Evolutionary conservation across 257 asterid species (phyloP), one percentile per base, ranked within the genome.

Genomic region (Solanum sitiens): DNA sequence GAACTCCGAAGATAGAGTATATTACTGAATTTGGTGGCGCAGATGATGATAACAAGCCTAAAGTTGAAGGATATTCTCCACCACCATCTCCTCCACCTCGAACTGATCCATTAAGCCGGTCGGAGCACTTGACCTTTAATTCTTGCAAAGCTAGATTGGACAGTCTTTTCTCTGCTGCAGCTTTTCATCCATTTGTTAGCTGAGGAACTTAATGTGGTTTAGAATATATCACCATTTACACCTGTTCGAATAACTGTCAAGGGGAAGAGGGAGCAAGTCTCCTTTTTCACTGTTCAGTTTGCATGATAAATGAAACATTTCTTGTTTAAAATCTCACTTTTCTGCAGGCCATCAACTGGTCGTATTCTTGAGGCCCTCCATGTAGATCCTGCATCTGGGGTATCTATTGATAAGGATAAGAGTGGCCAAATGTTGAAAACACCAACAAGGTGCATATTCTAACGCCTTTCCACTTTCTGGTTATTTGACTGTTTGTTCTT

Each of bases 111-210:
- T 89, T 91, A 88, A 97, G 89, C 93, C 99, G 99, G 99, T 97
- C 98, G 99, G 99, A 97, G 99, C 95, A 93, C 98, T 95, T 91
- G 95, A 92, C 97, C 99, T 95, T 96, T 96, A 84, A 93, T 94
- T 92, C 93, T 94, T 93, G 98, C 94, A 94, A 94, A 92, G 96
- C 92, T 95, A 93, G 94, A 94, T 92, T 94, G 95, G 95, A 91
- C 96, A 92, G 90, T 93, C 92, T 94, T 94, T 93, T 92, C 98
- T 91, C 94, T 96, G 98, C 96, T 94, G 98, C 98, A 90, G 98
- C 94, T 91, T 93, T 89, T 88, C 93, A 90, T 87, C 96, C 93
- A 91, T 94, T 92, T 92, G 93, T 93, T 91, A 87, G 92, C 92
- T 89, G 91, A 93, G 91, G 91, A 91, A 90, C 87, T 87, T 86